Evolutionary conservation across 129 eudicot species (phyloP), one percentile per base, ranked within the genome.

Genomic region (Centrapalus pauciflorus): DNA sequence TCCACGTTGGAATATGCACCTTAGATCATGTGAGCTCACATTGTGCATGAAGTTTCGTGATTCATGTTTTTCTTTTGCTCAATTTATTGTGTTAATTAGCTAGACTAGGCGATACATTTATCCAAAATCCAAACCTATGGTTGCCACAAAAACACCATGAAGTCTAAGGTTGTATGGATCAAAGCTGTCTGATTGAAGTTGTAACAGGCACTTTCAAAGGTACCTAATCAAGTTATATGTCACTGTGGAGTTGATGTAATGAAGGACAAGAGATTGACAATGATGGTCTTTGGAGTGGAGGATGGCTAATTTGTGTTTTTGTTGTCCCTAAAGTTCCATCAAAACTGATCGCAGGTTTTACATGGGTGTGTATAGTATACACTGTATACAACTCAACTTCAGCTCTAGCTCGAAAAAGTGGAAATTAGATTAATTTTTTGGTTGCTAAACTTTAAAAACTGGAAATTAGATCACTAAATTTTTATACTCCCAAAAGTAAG

Each of bases 1-100:
- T 69, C 75, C 45, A 56, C 67, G 48, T 46, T 71, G 76, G 69
- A 61, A 46, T 58, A 24, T 58, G 76, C 76, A 70, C 67, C 61
- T 67, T 70, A 70, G 76, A 35, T 32, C 69, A 32, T 45, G 68
- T 29, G 57, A 28, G 24, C 57, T 46, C 60, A 56, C 32, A 32
- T 71, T 69, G 60, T 59, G 60, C 67, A 25, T 71, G 76, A 59
- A 48, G 30, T 58, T 34, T 46, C 40, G 24, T 59, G 69, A 59
- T 59, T 69, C 49, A 33, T 71, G 76, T 34, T 48, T 55, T 60
- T 61, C 27, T 30, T 71, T 46, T 71, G 76, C 62, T 30, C 27
- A 48, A 14, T 17, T 14, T 33, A 33, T 32, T 24, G 60, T 60
- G 52, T 6, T 48, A 49, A 10, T 71, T 27, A 32, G 69, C 32